These are phyloP conservation scores for Globisporangium recalcitrans DNA, from an alignment of 352 stramenopile genomes.

Conservation along the genomic window DNA sequence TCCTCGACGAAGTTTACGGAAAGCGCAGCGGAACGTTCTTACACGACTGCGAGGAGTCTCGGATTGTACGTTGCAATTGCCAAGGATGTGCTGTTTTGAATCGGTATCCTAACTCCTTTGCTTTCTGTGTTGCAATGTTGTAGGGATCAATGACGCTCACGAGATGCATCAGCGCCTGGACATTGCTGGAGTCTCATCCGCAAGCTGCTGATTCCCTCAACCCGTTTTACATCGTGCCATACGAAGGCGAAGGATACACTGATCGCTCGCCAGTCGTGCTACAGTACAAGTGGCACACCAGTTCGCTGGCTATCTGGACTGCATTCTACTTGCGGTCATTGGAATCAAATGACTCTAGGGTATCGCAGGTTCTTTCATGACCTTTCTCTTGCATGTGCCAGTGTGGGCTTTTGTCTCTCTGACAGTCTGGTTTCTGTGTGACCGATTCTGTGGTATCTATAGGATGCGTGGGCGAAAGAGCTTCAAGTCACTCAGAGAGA, in stretches of 20 bases:
- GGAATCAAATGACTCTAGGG: constrained; percentile 74
- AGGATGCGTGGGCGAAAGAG: constrained; percentile 83
- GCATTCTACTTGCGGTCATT: constrained; percentile 81
- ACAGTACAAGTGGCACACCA: constrained; percentile 85
- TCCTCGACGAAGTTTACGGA: constrained; percentile 95
- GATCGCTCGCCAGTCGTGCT: constrained; percentile 70
- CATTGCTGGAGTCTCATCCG: constrained; percentile 38
- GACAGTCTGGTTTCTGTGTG: not conserved
- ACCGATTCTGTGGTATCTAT: constrained; percentile 10
- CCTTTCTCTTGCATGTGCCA: not conserved
- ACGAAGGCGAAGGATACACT: constrained; percentile 23
- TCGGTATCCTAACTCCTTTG: not conserved
- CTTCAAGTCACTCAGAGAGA: constrained; percentile 76
- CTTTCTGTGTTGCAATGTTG: not conserved
- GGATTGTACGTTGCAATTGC: constrained; percentile 38
- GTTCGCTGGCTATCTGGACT: constrained; percentile 75
- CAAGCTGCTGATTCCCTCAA: constrained; percentile 54
- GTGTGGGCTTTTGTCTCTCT: not conserved
- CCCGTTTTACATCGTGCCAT: constrained; percentile 69
- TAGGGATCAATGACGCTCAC: constrained; percentile 54
- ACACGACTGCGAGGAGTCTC: constrained; percentile 92
- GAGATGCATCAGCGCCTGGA: constrained; percentile 69
- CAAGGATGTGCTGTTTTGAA: not conserved
- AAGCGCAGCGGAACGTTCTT: constrained; percentile 97
- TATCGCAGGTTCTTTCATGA: constrained; percentile 53